Evolutionary conservation across 176 grass and related monocot species (phyloP).

Genomic region (Elaeis guineensis): DNA sequence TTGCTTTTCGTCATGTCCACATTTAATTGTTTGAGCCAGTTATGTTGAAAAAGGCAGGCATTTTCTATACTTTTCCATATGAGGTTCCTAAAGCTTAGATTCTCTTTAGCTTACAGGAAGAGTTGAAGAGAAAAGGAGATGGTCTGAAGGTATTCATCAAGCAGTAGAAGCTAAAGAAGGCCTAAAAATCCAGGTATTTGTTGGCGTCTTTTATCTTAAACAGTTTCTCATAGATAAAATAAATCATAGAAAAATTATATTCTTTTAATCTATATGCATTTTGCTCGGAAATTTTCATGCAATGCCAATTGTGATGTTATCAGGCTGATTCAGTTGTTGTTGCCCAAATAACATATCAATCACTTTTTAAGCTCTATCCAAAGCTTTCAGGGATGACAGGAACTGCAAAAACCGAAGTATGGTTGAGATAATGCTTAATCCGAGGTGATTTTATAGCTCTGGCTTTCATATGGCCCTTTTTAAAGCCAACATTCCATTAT

Average conservation of each 20-base stretch:
- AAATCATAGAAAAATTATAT: neutral
- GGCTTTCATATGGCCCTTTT: no score
- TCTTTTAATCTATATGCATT: slow-evolving; percentile 1
- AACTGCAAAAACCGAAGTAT: slow-evolving; percentile 95
- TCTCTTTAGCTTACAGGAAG: slow-evolving; percentile 73
- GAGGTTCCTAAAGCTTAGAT: neutral
- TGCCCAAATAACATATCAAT: slow-evolving; percentile 96
- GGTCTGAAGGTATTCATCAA: slow-evolving; percentile 99
- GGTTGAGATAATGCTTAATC: neutral
- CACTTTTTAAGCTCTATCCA: slow-evolving; percentile 96
- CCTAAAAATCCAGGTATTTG: slow-evolving; percentile 71
- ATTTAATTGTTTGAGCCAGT: no score
- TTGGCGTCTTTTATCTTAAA: slow-evolving; percentile 10
- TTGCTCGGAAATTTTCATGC: slow-evolving; percentile 13
- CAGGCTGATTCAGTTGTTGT: slow-evolving; percentile 93
- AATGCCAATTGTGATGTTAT: slow-evolving; percentile 34
- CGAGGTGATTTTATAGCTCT: neutral
- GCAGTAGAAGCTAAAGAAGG: slow-evolving; percentile 99
- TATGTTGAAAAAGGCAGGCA: neutral
- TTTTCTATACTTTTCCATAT: neutral
- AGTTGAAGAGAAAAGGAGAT: slow-evolving; percentile 91
- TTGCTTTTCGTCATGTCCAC: no score
- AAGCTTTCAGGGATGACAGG: slow-evolving; percentile 98
- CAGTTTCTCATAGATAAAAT: slow-evolving; percentile 5
- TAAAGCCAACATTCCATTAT: slow-evolving; percentile 2